A percentile compares a stretch with the other conserved stretches of the same genome.
Conservation (phyloP, 345 rosid genomes). For the Dipteronia sinensis region DNA sequence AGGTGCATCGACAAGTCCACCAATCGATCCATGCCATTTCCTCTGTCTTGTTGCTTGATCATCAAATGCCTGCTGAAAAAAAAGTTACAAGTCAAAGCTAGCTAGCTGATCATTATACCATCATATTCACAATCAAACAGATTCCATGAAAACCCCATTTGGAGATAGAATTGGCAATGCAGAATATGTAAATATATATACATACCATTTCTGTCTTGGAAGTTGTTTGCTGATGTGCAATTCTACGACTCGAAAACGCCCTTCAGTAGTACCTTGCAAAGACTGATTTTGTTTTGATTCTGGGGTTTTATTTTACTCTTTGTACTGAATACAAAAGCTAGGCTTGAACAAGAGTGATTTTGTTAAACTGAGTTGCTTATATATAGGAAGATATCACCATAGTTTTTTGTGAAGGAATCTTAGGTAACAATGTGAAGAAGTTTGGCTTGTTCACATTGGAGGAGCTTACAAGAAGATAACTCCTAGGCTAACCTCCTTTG, state of each 20-base stretch:
- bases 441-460: slow-evolving; percentile 16
- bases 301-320: too few species aligned
- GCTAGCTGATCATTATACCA: not conserved
- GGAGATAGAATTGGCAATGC: not conserved
- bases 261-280: not conserved
- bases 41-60: slow-evolving; percentile 6
- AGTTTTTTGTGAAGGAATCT: slow-evolving; percentile 29
- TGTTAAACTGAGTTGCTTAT: not conserved
- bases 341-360: not conserved
- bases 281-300: not conserved
- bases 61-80: slow-evolving; percentile 29
- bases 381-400: not conserved
- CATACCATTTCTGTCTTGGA: slow-evolving; percentile 19
- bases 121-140: not conserved
- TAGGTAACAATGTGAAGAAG: slow-evolving; percentile 19
- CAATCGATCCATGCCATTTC: slow-evolving; percentile 50
- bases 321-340: not conserved
- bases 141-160: not conserved
- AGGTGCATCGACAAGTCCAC: slow-evolving; percentile 50
- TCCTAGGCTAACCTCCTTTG: slow-evolving; percentile 21
- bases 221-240: not conserved
- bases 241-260: not conserved
- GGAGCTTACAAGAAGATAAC: slow-evolving; percentile 16
- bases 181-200: not conserved
- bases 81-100: not conserved